Evolutionary conservation across 306 rosid genomes (phyloP).

Genomic region (Morella rubra): DNA sequence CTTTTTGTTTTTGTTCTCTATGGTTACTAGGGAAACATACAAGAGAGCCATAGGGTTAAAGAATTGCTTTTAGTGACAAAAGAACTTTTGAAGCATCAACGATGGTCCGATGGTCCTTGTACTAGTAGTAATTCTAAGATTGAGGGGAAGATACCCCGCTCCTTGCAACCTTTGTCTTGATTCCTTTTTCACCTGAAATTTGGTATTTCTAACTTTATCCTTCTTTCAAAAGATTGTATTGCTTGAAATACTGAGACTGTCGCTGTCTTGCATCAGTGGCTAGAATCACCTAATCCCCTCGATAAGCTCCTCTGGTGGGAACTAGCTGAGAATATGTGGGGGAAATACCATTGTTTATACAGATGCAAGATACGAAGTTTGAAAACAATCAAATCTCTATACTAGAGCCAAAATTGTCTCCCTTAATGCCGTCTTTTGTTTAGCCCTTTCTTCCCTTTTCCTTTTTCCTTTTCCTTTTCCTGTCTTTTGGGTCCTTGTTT

Average conservation of each 20-base stretch:
- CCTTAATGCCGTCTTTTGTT: neutral
- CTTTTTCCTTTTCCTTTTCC: neutral
- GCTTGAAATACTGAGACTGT: neutral
- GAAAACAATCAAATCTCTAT: neutral
- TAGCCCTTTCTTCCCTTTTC: neutral
- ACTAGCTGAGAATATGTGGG: neutral
- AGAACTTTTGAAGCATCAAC: neutral
- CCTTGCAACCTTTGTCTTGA: neutral
- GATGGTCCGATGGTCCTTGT: neutral
- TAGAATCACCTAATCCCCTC: neutral
- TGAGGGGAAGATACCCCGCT: neutral
- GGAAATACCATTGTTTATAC: neutral
- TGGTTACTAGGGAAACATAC: neutral
- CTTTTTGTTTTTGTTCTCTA: neutral
- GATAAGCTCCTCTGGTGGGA: neutral
- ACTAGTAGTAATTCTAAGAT: neutral
- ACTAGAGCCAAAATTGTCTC: neutral
- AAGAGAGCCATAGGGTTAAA: neutral
- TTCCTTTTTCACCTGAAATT: neutral
- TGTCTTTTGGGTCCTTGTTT: constrained; percentile 12
- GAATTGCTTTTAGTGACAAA: neutral
- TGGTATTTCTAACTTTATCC: neutral
- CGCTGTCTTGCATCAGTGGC: neutral
- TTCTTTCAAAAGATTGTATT: neutral
- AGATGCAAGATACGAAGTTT: neutral